A percentile compares a stretch with the other conserved stretches of the same genome.
Conservation (phyloP, 768 basidiomycete species). For the Termitomyces sp. region DNA sequence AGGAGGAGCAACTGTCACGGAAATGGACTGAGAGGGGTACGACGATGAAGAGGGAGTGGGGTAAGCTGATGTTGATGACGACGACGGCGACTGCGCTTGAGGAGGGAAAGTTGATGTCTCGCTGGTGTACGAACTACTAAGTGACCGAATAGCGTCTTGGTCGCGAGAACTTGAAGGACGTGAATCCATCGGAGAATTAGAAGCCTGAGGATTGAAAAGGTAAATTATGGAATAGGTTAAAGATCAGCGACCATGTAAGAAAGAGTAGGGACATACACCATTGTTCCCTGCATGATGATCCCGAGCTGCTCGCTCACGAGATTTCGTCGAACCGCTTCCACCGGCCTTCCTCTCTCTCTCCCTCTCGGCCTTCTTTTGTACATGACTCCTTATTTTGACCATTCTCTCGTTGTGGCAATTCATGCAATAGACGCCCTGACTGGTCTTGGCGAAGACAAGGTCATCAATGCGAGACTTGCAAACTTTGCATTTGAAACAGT, state of each 20-base stretch:
- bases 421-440: conserved; percentile 99
- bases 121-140: conserved; percentile 25
- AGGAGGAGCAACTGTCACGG: conserved; percentile 40
- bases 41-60: conserved; percentile 8
- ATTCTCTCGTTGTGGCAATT: conserved; percentile 97
- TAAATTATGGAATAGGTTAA: not conserved
- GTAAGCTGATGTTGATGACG: conserved; percentile 13
- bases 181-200: not conserved
- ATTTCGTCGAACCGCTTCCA: conserved; percentile 35
- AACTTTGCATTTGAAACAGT: conserved; percentile 97
- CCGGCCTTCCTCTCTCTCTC: conserved; percentile 41
- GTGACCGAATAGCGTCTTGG: conserved; percentile 15
- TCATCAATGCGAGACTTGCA: conserved; percentile 96
- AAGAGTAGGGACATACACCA: conserved; percentile 30
- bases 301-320: conserved; percentile 34
- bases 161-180: conserved; percentile 19
- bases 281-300: conserved; percentile 32
- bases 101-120: conserved; percentile 30
- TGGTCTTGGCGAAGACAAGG: conserved; percentile 97
- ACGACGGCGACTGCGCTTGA: conserved; percentile 7
- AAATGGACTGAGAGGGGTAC: conserved; percentile 26
- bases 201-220: not conserved
- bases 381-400: conserved; percentile 85
- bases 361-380: conserved; percentile 78
- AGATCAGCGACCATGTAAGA: not conserved